phyloP scores from a whole-genome alignment of 495 filamentous ascomycete genomes.

The Penicillium diatomitis region DNA sequence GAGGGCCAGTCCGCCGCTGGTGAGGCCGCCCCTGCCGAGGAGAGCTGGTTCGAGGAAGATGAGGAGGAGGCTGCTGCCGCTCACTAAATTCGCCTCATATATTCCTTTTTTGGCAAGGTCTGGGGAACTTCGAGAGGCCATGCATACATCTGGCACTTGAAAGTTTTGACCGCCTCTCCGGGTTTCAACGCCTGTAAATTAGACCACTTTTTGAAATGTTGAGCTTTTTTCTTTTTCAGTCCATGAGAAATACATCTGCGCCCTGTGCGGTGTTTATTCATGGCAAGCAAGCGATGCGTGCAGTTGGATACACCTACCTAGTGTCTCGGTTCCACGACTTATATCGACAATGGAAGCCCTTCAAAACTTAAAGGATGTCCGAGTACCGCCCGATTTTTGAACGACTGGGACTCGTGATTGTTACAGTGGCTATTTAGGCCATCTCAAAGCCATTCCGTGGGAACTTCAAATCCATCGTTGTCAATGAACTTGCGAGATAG shows the following conservation, averaged over 20 bases:
- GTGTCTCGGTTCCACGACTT: too few species aligned
- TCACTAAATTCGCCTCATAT: constrained; percentile 28
- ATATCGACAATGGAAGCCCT: too few species aligned
- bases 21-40: constrained; percentile 48
- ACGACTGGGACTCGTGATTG: too few species aligned
- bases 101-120: constrained; percentile 20
- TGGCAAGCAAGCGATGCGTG: too few species aligned
- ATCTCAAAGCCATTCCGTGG: too few species aligned
- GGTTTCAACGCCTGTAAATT: constrained; percentile 39
- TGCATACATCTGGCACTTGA: constrained; percentile 17
- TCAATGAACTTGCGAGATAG: too few species aligned
- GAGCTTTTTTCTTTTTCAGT: constrained; percentile 20
- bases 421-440: too few species aligned
- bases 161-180: constrained; percentile 20
- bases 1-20: constrained; percentile 66
- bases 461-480: too few species aligned
- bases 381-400: too few species aligned
- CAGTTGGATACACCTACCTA: too few species aligned
- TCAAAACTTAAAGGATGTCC: too few species aligned
- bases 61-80: constrained; percentile 43
- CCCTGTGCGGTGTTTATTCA: background rate
- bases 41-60: constrained; percentile 67
- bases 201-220: constrained; percentile 32
- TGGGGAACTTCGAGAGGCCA: constrained; percentile 23
- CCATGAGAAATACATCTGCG: constrained; percentile 2